A percentile compares a stretch with the other conserved stretches of the same genome.
phyloP scores from a whole-genome alignment of 2,329 filamentous ascomycete species.

The Penicillium olsonii region DNA sequence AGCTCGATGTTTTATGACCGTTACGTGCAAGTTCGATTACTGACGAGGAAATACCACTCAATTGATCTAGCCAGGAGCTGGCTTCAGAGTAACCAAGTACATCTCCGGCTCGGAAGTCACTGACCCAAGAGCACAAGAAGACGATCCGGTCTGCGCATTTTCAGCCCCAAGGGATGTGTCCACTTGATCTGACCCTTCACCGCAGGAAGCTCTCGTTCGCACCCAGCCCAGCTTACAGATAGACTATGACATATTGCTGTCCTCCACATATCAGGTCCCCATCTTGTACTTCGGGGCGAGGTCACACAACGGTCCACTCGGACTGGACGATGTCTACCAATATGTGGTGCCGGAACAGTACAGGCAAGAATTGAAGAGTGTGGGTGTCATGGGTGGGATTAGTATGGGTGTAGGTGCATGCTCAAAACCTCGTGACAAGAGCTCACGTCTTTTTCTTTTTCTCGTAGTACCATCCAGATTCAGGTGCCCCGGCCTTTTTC shows the following conservation, averaged over 20 bases:
- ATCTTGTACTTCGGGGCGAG: conserved; percentile 74
- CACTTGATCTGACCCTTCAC: conserved; percentile 13
- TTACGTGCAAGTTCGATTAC: neutral
- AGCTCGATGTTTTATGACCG: too few relatives aligned
- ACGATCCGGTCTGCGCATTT: conserved; percentile 12
- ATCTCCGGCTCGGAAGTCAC: conserved; percentile 4
- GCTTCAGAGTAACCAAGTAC: conserved; percentile 11
- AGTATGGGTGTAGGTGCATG: conserved; percentile 69
- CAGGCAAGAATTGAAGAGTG: conserved; percentile 60
- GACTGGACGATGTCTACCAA: conserved; percentile 70
- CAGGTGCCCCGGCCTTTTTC: conserved; percentile 78
- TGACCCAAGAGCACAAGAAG: conserved; percentile 3
- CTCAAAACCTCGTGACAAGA: conserved; percentile 26
- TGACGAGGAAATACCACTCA: conserved; percentile 1
- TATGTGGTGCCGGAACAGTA: conserved; percentile 68
- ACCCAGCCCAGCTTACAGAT: conserved; percentile 51
- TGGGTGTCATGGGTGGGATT: conserved; percentile 70
- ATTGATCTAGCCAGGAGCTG: neutral
- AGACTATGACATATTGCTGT: conserved; percentile 73
- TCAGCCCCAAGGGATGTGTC: conserved; percentile 11
- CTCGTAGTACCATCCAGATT: conserved; percentile 76
- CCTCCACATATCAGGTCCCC: conserved; percentile 72
- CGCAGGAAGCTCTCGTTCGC: conserved; percentile 46
- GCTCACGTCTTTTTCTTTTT: conserved; percentile 34
- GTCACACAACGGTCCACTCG: conserved; percentile 58